These are phyloP conservation scores for Entomortierella parvispora DNA, from an alignment of 192 early-diverging fungal species.

Conservation along the genomic window DNA sequence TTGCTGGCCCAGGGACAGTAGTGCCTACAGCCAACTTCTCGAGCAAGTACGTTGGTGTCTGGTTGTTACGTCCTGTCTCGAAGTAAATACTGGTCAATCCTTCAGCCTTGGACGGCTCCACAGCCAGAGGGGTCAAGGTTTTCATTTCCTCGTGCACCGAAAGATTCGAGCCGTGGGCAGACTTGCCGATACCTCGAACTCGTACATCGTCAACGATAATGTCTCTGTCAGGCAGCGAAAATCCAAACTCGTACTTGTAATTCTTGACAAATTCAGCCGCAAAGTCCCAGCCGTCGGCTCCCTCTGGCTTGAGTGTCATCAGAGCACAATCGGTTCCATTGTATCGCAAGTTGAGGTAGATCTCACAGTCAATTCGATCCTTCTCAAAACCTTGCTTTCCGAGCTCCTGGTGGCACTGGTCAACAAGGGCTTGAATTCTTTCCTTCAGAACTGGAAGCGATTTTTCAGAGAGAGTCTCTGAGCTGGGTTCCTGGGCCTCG, in stretches of 20 bases:
- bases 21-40: constrained; percentile 71
- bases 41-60: constrained; percentile 80
- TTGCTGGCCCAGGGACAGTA: constrained; percentile 81
- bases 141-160: constrained; percentile 57
- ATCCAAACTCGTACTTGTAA: constrained; percentile 96
- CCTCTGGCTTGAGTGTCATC: constrained; percentile 82
- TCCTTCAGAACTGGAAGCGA: constrained; percentile 56
- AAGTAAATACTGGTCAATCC: constrained; percentile 77
- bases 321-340: constrained; percentile 92
- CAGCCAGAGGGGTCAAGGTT: constrained; percentile 17
- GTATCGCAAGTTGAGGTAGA: constrained; percentile 91
- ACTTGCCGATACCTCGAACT: constrained; percentile 83
- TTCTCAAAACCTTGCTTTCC: constrained; percentile 75
- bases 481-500: constrained; percentile 88
- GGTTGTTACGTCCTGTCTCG: constrained; percentile 67
- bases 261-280: constrained; percentile 70
- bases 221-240: constrained; percentile 81
- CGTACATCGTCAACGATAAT: constrained; percentile 94
- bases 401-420: constrained; percentile 63
- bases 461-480: constrained; percentile 55
- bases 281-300: constrained; percentile 70
- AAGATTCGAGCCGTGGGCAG: constrained; percentile 28
- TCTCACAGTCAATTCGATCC: constrained; percentile 63
- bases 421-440: constrained; percentile 62
- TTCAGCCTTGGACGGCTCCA: constrained; percentile 48